Evolutionary conservation across 352 stramenopile genomes (phyloP).

Genomic region (Globisporangium irregulare): DNA sequence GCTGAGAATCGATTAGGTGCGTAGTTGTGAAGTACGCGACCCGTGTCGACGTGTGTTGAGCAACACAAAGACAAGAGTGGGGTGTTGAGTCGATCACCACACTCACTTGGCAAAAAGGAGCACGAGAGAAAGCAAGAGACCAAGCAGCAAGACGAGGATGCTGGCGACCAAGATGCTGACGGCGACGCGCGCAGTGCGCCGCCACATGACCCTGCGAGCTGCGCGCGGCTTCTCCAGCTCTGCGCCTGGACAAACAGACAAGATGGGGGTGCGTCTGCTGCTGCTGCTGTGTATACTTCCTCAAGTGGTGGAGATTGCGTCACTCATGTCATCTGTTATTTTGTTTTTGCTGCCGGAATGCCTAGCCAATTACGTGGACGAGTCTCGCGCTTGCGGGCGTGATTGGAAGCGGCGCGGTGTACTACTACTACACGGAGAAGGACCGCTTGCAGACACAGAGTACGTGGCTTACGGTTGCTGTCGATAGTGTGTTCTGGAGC

Average conservation of each 20-base stretch:
- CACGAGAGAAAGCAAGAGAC: neutral
- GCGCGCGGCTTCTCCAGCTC: slow-evolving; percentile 41
- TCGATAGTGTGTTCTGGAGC: neutral
- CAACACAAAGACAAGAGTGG: neutral
- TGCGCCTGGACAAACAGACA: slow-evolving; percentile 36
- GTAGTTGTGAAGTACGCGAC: no score
- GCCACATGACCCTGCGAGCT: slow-evolving; percentile 1
- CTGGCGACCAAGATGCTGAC: slow-evolving; percentile 31
- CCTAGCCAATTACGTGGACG: slow-evolving; percentile 80
- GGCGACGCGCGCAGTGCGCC: slow-evolving; percentile 22
- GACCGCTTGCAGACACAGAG: slow-evolving; percentile 83
- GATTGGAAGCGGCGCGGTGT: slow-evolving; percentile 68
- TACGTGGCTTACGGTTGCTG: slow-evolving; percentile 23
- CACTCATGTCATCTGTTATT: neutral
- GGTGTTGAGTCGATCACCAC: neutral
- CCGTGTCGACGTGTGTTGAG: no score
- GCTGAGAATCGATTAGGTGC: no score
- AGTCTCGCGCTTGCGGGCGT: slow-evolving; percentile 70
- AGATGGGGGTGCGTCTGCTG: slow-evolving; percentile 53
- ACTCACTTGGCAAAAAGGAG: slow-evolving; percentile 4
- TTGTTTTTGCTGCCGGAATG: neutral
- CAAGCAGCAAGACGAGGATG: slow-evolving; percentile 14
- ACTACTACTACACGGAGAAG: slow-evolving; percentile 91
- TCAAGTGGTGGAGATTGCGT: neutral
- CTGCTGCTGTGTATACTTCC: neutral